Conservation (phyloP, 352 stramenopile genomes). For the Thalassiosira livingstoniorum region DNA sequence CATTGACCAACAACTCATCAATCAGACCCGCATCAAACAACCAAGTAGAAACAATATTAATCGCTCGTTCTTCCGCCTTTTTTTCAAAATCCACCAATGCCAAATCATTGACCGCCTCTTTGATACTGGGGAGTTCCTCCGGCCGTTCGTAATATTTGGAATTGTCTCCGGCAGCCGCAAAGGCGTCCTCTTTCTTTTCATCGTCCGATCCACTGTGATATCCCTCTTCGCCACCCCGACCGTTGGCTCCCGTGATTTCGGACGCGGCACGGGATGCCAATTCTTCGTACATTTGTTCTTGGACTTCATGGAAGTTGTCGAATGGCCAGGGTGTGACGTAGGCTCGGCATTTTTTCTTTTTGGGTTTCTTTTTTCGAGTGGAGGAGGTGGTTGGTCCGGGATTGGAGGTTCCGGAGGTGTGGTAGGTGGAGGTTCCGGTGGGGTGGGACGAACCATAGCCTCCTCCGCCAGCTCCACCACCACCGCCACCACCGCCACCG, state of each 20-base stretch:
- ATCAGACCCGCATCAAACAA: slow-evolving; percentile 85
- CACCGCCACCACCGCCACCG: background rate
- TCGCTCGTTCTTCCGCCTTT: slow-evolving; percentile 80
- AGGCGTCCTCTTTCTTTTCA: slow-evolving; percentile 5
- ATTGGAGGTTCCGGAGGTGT: too few species aligned
- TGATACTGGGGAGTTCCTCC: slow-evolving; percentile 77
- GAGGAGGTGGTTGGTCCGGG: too few species aligned
- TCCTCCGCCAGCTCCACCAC: background rate
- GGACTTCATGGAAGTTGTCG: slow-evolving; percentile 83
- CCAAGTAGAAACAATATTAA: slow-evolving; percentile 82
- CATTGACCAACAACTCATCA: slow-evolving; percentile 83
- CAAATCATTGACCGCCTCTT: slow-evolving; percentile 76
- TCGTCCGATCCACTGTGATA: slow-evolving; percentile 4
- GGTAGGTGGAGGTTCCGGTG: background rate
- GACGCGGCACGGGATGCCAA: slow-evolving; percentile 42
- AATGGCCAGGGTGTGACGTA: slow-evolving; percentile 75
- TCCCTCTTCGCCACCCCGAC: background rate
- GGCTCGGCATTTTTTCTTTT: slow-evolving; percentile 42
- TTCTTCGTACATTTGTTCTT: slow-evolving; percentile 79
- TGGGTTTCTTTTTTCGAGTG: slow-evolving; percentile 43
- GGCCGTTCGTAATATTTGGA: slow-evolving; percentile 71
- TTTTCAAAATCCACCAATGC: slow-evolving; percentile 79
- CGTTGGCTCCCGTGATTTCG: slow-evolving; percentile 10
- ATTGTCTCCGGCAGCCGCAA: background rate
- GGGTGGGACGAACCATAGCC: background rate